These are phyloP conservation scores for Globisporangium heterothallicum DNA, from an alignment of 352 stramenopile genomes.

Conservation along the genomic window DNA sequence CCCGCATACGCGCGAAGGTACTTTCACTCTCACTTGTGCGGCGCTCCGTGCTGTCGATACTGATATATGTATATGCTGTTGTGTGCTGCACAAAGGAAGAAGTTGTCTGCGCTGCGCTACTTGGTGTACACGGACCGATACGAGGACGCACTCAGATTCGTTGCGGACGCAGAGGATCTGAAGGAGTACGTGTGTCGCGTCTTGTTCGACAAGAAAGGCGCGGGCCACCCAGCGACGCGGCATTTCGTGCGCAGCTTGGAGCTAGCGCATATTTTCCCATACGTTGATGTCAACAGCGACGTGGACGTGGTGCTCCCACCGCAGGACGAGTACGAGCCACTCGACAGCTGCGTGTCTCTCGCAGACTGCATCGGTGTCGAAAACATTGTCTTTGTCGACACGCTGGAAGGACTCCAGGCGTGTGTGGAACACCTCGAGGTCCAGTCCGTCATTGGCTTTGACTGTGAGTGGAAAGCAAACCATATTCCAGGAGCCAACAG, in stretches of 20 bases:
- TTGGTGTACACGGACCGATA: slow-evolving; percentile 56
- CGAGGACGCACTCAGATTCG: slow-evolving; percentile 44
- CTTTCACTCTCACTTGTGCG: background rate
- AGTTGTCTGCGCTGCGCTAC: slow-evolving; percentile 49
- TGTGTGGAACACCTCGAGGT: slow-evolving; percentile 38
- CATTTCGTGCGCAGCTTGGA: slow-evolving; percentile 51
- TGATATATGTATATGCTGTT: no score
- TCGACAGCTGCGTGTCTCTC: slow-evolving; percentile 46
- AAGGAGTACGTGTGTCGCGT: slow-evolving; percentile 52
- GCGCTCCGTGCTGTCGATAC: background rate
- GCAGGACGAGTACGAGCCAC: slow-evolving; percentile 36
- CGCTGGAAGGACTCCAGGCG: slow-evolving; percentile 19
- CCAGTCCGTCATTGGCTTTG: slow-evolving; percentile 55
- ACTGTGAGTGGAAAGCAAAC: slow-evolving; percentile 75
- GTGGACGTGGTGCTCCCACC: slow-evolving; percentile 14
- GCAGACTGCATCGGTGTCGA: slow-evolving; percentile 28
- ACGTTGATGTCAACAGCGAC: slow-evolving; percentile 36
- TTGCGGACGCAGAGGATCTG: slow-evolving; percentile 20
- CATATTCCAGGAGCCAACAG: slow-evolving; percentile 16
- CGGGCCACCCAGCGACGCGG: slow-evolving; percentile 30
- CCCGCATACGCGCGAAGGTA: slow-evolving; percentile 50
- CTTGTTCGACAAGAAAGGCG: slow-evolving; percentile 39
- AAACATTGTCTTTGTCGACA: slow-evolving; percentile 62
- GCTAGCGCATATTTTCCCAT: slow-evolving; percentile 30
- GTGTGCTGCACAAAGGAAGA: slow-evolving; percentile 24